These are phyloP conservation scores for Primulina tabacum DNA, from an alignment of 257 asterid genomes.

Conservation along the genomic window DNA sequence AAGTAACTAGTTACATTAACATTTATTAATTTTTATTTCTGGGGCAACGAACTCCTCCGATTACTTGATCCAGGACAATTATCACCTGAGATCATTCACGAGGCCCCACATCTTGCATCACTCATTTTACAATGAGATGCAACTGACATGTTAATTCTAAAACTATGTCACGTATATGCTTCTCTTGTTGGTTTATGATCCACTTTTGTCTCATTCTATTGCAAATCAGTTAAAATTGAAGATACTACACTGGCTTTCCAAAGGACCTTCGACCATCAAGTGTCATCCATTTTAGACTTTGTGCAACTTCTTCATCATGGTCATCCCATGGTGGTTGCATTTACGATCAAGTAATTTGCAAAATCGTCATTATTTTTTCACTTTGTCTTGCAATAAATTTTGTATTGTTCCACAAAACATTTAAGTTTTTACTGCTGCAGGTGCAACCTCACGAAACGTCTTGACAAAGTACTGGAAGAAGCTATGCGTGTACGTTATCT, in stretches of 20 bases:
- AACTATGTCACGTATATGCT: neutral
- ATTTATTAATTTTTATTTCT: neutral
- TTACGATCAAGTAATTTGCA: conserved; percentile 70
- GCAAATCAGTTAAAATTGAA: conserved; percentile 29
- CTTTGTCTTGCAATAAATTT: neutral
- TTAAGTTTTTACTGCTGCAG: conserved; percentile 33
- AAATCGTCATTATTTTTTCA: conserved; percentile 12
- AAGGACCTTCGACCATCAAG: conserved; percentile 92
- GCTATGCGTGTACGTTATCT: conserved; percentile 78
- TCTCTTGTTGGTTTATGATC: conserved; percentile 10
- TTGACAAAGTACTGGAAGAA: conserved; percentile 83
- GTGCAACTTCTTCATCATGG: conserved; percentile 96
- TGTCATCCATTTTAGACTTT: conserved; percentile 77
- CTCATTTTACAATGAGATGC: conserved; percentile 11
- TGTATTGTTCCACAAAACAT: conserved; percentile 10
- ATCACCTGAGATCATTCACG: neutral
- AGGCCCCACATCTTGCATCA: neutral
- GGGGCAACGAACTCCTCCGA: neutral
- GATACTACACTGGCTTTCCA: conserved; percentile 87
- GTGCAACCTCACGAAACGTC: conserved; percentile 85
- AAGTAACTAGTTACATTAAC: neutral
- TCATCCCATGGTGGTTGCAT: conserved; percentile 87
- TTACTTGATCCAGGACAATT: too few relatives aligned
- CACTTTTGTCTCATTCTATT: neutral
- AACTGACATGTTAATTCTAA: conserved; percentile 6